Evolutionary conservation across 345 rosid species (phyloP), one percentile per base, ranked within the genome.

Genomic region (Noccaea bulbosa): DNA sequence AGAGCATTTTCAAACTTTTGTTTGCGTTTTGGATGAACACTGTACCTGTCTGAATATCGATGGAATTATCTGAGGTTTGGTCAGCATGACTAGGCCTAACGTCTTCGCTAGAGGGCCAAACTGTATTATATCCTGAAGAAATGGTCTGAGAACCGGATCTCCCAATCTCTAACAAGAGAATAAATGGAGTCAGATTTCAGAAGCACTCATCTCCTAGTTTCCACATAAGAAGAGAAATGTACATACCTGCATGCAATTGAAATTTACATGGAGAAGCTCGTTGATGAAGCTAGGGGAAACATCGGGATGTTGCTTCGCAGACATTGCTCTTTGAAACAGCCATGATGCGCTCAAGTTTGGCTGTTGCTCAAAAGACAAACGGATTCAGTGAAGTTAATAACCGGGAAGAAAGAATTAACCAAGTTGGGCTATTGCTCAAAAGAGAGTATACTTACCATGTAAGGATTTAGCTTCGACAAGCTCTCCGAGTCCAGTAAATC

Each of bases 301-400:
- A 75, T 81, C 70, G 3, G 87, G 65, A 52, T 83, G 76, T 62
- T 86, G 84, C 79, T 86, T 85, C 2, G 92, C 94, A 43, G 98
- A 91, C 98, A 91, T 93, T 53, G 96, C 98, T 65, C 86, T 84
- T 77, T 93, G 98, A 80, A 93, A 93, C 41, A 93, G 81, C 97
- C 97, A 93, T 44, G 97, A 89, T 56, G 96, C 79, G 32, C 96
- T 93, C 79, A 93, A 86, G 80, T 91, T 93, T 50, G 92, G 92
- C 90, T 85, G 77, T 75, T 2, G 37, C 60, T 34, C 33, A 45
- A 24, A 68, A 69, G 33, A 59, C 54, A 70, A 56, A 62, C 10
- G 41, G 32, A 11, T 20, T 20, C 22, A 20, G 22, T 20, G 38
- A 47, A 51, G 35, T n/a, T n/a, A n/a, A n/a, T n/a, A n/a, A n/a